phyloP scores from a whole-genome alignment of 345 rosid genomes.

The Linum trigynum region DNA sequence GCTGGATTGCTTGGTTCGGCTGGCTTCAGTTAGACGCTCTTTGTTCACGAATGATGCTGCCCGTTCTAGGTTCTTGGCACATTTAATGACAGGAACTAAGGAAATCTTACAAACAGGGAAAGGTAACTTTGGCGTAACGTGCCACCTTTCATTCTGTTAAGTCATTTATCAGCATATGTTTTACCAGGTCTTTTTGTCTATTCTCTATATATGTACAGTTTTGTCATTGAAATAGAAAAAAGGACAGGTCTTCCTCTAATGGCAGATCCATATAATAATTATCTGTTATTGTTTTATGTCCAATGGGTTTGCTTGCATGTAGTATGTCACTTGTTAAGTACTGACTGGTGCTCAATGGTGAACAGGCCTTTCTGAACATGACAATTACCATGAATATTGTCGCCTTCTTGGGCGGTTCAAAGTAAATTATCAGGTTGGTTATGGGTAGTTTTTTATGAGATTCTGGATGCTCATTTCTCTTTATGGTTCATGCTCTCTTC shows the following conservation, averaged over 20 bases:
- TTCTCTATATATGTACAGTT: background rate
- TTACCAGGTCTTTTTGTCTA: background rate
- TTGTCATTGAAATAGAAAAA: background rate
- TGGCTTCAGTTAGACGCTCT: slow-evolving; percentile 92
- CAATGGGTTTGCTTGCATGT: background rate
- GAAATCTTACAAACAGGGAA: slow-evolving; percentile 90
- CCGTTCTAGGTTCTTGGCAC: slow-evolving; percentile 84
- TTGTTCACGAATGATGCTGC: slow-evolving; percentile 78
- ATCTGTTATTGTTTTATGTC: background rate
- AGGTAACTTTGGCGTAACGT: slow-evolving; percentile 31
- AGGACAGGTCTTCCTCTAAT: background rate
- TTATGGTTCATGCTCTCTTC: background rate
- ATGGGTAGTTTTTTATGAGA: background rate
- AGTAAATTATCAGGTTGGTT: slow-evolving; percentile 81
- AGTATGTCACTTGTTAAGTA: slow-evolving; percentile 2
- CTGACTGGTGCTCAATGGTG: slow-evolving; percentile 11
- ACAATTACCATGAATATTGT: slow-evolving; percentile 96
- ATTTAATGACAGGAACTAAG: slow-evolving; percentile 90
- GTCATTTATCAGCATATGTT: background rate
- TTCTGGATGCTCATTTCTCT: background rate
- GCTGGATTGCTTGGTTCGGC: slow-evolving; percentile 94
- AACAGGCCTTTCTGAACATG: slow-evolving; percentile 99
- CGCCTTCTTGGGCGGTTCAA: slow-evolving; percentile 98
- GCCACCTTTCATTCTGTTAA: background rate
- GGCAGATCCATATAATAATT: background rate